Conservation (phyloP, 202 grass and related monocot genomes). For the Setaria italica region DNA sequence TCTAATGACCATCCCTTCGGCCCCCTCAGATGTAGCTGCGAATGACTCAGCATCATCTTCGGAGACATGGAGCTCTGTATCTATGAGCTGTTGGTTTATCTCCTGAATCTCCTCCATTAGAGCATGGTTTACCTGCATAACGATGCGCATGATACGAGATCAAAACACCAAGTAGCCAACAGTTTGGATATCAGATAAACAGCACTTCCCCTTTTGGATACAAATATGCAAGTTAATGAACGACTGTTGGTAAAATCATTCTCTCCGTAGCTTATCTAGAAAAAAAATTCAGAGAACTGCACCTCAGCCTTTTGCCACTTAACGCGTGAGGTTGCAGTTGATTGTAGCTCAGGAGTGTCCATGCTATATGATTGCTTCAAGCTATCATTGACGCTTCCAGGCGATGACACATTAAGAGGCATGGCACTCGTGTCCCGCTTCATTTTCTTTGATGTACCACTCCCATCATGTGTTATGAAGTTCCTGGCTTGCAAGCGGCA, state of each 20-base stretch:
- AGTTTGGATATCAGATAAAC: neutral
- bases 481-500: conserved; percentile 95
- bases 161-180: conserved; percentile 37
- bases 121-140: conserved; percentile 75
- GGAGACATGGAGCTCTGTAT: conserved; percentile 77
- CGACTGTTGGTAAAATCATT: neutral
- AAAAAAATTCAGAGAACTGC: conserved; percentile 25
- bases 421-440: conserved; percentile 96
- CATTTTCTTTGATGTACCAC: conserved; percentile 89
- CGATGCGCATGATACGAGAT: neutral
- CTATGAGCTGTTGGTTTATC: conserved; percentile 90
- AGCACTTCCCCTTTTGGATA: neutral
- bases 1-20: conserved; percentile 79
- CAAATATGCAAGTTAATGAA: neutral
- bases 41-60: conserved; percentile 72
- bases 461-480: conserved; percentile 84
- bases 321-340: conserved; percentile 76
- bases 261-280: conserved; percentile 15
- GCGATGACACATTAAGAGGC: conserved; percentile 78
- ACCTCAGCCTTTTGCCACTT: conserved; percentile 85
- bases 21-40: conserved; percentile 59
- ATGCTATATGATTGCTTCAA: conserved; percentile 67
- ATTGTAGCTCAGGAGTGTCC: conserved; percentile 75
- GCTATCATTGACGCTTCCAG: conserved; percentile 77
- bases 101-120: conserved; percentile 82